These are phyloP conservation scores for Neospermospora avenae DNA, from an alignment of 2,329 filamentous ascomycete genomes.

Conservation along the genomic window DNA sequence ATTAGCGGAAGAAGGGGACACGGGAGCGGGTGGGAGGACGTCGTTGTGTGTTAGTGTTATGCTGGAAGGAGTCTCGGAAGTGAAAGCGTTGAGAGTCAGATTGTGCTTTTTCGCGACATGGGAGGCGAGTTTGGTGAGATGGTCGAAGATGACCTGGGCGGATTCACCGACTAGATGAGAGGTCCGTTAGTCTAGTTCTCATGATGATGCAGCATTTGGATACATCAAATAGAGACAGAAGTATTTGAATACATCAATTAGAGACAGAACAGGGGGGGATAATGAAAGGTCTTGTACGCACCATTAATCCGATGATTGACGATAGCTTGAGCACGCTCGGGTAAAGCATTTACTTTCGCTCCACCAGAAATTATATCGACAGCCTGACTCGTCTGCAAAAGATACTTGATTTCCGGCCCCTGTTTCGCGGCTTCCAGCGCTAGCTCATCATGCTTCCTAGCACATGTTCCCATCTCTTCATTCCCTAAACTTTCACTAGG, in stretches of 20 bases:
- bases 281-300: background rate
- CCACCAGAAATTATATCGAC: slow-evolving; percentile 51
- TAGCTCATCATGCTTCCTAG: background rate
- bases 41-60: background rate
- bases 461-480: background rate
- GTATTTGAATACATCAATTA: background rate
- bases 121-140: background rate
- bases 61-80: slow-evolving; percentile 1
- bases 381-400: slow-evolving; percentile 54
- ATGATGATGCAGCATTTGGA: too few species aligned
- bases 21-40: slow-evolving; percentile 1
- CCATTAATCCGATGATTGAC: slow-evolving; percentile 33
- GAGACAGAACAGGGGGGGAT: background rate
- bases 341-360: slow-evolving; percentile 55
- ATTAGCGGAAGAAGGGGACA: background rate
- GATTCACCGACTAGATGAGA: background rate
- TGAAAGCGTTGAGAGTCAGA: slow-evolving; percentile 6
- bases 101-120: slow-evolving; percentile 4
- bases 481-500: background rate
- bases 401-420: slow-evolving; percentile 41
- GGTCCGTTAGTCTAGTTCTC: too few species aligned
- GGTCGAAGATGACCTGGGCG: slow-evolving; percentile 5
- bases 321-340: slow-evolving; percentile 47
- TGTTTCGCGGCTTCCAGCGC: slow-evolving; percentile 36
- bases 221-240: background rate